phyloP scores from a whole-genome alignment of 2,329 filamentous ascomycete genomes.

The Cyclaneusma minus region DNA sequence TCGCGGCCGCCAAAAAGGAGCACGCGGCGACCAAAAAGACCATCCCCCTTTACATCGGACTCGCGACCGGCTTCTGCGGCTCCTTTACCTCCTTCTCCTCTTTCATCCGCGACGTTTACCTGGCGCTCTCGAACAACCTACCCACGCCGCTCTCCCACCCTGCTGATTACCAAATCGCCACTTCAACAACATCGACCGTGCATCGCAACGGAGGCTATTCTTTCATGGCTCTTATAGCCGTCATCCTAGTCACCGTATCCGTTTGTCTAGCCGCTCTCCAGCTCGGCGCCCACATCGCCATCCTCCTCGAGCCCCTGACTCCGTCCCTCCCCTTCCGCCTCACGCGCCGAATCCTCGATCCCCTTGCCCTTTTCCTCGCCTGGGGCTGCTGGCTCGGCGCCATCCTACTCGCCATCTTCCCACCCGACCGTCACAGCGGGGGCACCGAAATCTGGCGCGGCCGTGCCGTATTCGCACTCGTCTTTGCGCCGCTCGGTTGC shows the following conservation, averaged over 20 bases:
- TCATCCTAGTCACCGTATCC: constrained; percentile 56
- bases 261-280: constrained; percentile 56
- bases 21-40: constrained; percentile 62
- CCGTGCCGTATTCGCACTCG: constrained; percentile 56
- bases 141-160: constrained; percentile 28
- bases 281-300: constrained; percentile 60
- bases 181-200: constrained; percentile 20
- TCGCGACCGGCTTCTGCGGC: constrained; percentile 77
- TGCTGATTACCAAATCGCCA: constrained; percentile 18
- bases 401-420: constrained; percentile 54
- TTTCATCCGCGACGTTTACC: constrained; percentile 67
- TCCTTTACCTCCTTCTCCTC: constrained; percentile 83
- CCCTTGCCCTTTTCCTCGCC: constrained; percentile 44
- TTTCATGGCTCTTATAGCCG: constrained; percentile 64
- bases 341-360: constrained; percentile 48
- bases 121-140: constrained; percentile 64
- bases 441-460: constrained; percentile 54
- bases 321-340: constrained; percentile 44
- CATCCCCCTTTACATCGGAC: constrained; percentile 73
- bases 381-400: constrained; percentile 68
- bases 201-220: constrained; percentile 60
- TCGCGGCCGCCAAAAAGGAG: constrained; percentile 34
- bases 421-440: constrained; percentile 37
- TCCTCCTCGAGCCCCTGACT: constrained; percentile 37
- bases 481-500: constrained; percentile 72